These are phyloP conservation scores for Protea cynaroides DNA, from an alignment of 164 flowering plant species.

Conservation along the genomic window DNA sequence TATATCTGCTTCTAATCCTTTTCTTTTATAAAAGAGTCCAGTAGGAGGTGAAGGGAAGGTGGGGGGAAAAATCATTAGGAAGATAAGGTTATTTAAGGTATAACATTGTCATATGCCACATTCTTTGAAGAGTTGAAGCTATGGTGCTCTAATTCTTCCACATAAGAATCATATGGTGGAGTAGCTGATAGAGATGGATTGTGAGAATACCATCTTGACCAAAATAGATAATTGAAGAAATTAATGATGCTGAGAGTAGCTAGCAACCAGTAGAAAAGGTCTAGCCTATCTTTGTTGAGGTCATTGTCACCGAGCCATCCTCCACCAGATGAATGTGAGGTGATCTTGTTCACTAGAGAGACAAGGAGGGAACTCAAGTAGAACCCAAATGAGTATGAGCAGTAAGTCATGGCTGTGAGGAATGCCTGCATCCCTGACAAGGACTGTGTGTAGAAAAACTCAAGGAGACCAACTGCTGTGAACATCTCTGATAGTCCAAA, in stretches of 20 bases:
- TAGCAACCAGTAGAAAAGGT: constrained; percentile 67
- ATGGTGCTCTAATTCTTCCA: constrained; percentile 14
- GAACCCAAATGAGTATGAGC: constrained; percentile 70
- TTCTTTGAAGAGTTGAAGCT: constrained; percentile 27
- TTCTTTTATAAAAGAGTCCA: constrained; percentile 12
- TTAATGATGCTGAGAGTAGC: constrained; percentile 55
- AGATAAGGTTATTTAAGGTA: constrained; percentile 20
- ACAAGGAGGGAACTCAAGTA: constrained; percentile 60
- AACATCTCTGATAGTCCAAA: constrained; percentile 73
- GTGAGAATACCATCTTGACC: constrained; percentile 58
- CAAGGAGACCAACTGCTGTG: constrained; percentile 68
- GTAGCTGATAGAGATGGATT: constrained; percentile 26
- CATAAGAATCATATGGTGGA: constrained; percentile 19
- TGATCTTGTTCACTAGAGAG: constrained; percentile 52
- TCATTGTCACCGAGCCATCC: constrained; percentile 66
- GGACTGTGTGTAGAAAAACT: constrained; percentile 65
- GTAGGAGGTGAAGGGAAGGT: neutral
- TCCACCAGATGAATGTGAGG: constrained; percentile 21
- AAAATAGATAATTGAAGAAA: constrained; percentile 59
- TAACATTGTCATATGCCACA: constrained; percentile 18
- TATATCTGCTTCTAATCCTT: neutral
- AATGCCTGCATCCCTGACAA: constrained; percentile 65
- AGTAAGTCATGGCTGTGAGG: constrained; percentile 60
- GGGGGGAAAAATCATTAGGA: neutral
- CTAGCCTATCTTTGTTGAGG: constrained; percentile 60